A percentile compares a stretch with the other conserved stretches of the same genome.
phyloP scores from a whole-genome alignment of 2,329 filamentous ascomycete genomes.

The Alternaria metachromatica region DNA sequence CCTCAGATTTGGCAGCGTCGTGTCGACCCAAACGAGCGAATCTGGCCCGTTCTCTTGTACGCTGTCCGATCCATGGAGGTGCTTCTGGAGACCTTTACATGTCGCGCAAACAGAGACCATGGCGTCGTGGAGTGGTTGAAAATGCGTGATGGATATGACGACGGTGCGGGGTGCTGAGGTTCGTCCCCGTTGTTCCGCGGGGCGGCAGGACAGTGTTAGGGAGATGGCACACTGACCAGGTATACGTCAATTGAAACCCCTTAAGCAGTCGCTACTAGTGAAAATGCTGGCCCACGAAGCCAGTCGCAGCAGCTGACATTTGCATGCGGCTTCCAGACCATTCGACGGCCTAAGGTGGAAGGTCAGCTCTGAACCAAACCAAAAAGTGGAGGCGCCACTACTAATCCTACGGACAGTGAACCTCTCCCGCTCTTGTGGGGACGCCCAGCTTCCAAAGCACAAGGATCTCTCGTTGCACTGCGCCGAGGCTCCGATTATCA shows the following conservation, averaged over 20 bases:
- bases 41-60: constrained; percentile 20
- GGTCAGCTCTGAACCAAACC: constrained; percentile 7
- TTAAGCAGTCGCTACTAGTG: constrained; percentile 8
- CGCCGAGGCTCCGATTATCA: not conserved
- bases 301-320: constrained; percentile 15
- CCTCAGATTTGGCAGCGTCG: constrained; percentile 38
- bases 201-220: constrained; percentile 5
- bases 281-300: not conserved
- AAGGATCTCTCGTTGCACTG: not conserved
- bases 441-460: not conserved
- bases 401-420: not conserved
- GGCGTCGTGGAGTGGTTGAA: constrained; percentile 5
- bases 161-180: constrained; percentile 12
- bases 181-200: constrained; percentile 19
- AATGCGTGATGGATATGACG: constrained; percentile 3
- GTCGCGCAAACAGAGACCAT: constrained; percentile 43
- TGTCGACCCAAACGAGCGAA: constrained; percentile 34
- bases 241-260: constrained; percentile 7
- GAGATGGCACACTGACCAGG: constrained; percentile 8
- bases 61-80: constrained; percentile 27
- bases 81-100: constrained; percentile 45
- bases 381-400: constrained; percentile 5
- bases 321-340: constrained; percentile 12
- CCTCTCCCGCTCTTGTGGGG: constrained; percentile 6
- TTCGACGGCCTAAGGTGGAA: not conserved